Conservation (phyloP, 2,329 filamentous ascomycete species). For the Clarireedia monteithiana region DNA sequence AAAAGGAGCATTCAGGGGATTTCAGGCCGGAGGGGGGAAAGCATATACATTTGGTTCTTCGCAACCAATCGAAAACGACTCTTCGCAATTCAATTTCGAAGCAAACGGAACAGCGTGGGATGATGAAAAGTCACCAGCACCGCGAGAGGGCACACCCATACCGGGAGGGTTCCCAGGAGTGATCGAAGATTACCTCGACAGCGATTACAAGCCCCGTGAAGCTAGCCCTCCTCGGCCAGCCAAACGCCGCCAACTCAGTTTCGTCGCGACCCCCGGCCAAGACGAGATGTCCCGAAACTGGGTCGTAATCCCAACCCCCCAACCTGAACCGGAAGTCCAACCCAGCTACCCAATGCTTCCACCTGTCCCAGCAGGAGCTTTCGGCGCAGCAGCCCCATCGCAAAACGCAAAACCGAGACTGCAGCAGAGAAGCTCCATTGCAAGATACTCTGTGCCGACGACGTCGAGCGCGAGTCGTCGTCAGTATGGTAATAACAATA, state of each 20-base stretch:
- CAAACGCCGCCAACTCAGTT: conserved; percentile 41
- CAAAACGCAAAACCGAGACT: not conserved
- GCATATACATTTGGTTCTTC: conserved; percentile 42
- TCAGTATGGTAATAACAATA: not conserved
- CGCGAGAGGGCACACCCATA: not conserved
- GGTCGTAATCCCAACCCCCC: conserved; percentile 50
- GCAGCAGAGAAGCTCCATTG: conserved; percentile 9
- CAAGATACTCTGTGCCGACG: conserved; percentile 23
- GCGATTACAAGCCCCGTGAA: conserved; percentile 24
- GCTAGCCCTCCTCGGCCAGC: conserved; percentile 34
- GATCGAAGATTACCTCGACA: conserved; percentile 31
- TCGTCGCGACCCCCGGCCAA: conserved; percentile 29
- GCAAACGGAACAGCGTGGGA: conserved; percentile 17
- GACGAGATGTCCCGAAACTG: conserved; percentile 59
- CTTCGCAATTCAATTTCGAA: not conserved
- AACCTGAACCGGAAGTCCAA: not conserved
- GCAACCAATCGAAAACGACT: too few relatives aligned
- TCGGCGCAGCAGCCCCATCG: not conserved
- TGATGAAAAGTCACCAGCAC: conserved; percentile 10
- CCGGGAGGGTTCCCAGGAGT: not conserved
- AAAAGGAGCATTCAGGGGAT: conserved; percentile 65
- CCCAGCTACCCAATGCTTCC: conserved; percentile 1
- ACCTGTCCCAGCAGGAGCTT: conserved; percentile 11
- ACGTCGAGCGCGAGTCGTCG: conserved; percentile 3
- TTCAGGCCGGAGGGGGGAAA: conserved; percentile 75